Conservation (phyloP, 495 filamentous ascomycete genomes). For the Delitschia confertaspora region DNA sequence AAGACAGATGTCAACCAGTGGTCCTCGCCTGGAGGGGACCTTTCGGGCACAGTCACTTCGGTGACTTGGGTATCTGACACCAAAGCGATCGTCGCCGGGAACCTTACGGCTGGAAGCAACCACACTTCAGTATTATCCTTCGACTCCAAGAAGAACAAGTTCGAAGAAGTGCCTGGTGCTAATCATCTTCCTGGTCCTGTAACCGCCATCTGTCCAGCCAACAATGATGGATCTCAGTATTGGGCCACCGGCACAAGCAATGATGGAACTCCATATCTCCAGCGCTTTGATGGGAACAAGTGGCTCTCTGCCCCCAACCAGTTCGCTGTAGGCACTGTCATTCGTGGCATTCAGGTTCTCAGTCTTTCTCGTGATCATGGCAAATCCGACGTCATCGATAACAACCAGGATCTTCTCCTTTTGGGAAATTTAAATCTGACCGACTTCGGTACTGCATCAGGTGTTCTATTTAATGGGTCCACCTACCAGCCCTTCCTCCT, state of each 20-base stretch:
- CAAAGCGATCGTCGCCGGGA: conserved; percentile 65
- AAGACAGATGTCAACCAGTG: conserved; percentile 60
- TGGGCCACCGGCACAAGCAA: conserved; percentile 66
- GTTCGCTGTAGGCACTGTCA: conserved; percentile 54
- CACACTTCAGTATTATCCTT: conserved; percentile 65
- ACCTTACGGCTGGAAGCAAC: conserved; percentile 58
- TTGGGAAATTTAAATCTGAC: conserved; percentile 70
- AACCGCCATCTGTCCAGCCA: conserved; percentile 63
- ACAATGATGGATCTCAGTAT: conserved; percentile 54
- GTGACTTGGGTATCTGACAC: conserved; percentile 67
- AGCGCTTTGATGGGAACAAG: conserved; percentile 61
- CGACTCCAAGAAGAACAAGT: conserved; percentile 51
- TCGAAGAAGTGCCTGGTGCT: conserved; percentile 58
- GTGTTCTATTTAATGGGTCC: conserved; percentile 76
- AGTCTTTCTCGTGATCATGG: conserved; percentile 57
- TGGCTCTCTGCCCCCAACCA: conserved; percentile 49
- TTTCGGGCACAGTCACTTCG: conserved; percentile 58
- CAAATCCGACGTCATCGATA: conserved; percentile 50
- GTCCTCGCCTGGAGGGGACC: conserved; percentile 61
- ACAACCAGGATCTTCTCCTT: conserved; percentile 64
- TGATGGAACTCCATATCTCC: conserved; percentile 65
- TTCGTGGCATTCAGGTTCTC: conserved; percentile 76
- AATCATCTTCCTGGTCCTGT: conserved; percentile 66
- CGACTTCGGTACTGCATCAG: conserved; percentile 74
- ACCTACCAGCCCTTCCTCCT: conserved; percentile 70